Conservation (phyloP, 2,329 filamentous ascomycete species). For the Drechslerella dactyloides region DNA sequence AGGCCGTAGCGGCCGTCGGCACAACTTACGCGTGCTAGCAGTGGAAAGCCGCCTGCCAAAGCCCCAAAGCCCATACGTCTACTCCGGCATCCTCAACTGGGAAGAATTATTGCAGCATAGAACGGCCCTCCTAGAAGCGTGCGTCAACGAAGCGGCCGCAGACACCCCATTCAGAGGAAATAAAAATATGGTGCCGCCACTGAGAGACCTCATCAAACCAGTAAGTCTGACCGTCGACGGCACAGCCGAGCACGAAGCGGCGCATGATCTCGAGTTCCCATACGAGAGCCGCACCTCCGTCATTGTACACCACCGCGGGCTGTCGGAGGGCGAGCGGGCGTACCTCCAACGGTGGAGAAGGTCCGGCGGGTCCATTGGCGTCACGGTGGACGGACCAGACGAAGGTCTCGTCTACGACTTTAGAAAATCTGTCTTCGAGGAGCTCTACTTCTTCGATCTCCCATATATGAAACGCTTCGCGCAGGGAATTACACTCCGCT, state of each 20-base stretch:
- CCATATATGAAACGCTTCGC: constrained; percentile 8
- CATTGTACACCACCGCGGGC: constrained; percentile 11
- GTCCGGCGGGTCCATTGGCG: constrained; percentile 27
- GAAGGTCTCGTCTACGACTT: constrained; percentile 34
- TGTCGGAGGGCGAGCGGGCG: constrained; percentile 13
- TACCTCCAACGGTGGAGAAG: constrained; percentile 38
- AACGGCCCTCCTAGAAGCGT: constrained; percentile 15
- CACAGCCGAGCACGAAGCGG: constrained; percentile 12
- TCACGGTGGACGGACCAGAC: constrained; percentile 25
- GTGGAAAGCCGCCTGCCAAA: constrained; percentile 40
- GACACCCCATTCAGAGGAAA: background rate
- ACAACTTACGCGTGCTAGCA: constrained; percentile 35
- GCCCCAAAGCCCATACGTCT: constrained; percentile 30
- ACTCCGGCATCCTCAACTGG: constrained; percentile 34
- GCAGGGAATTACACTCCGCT: background rate
- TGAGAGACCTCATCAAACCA: constrained; percentile 16
- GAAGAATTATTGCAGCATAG: constrained; percentile 33
- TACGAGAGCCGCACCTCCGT: constrained; percentile 23
- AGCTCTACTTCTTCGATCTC: constrained; percentile 45
- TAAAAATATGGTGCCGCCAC: background rate
- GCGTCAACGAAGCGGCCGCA: constrained; percentile 1
- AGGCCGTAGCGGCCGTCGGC: background rate
- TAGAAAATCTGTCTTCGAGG: constrained; percentile 43
- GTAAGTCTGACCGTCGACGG: constrained; percentile 23
- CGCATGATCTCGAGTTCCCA: constrained; percentile 19